Evolutionary conservation across 768 basidiomycete genomes (phyloP).

Genomic region (Tubosaeta sp.): DNA sequence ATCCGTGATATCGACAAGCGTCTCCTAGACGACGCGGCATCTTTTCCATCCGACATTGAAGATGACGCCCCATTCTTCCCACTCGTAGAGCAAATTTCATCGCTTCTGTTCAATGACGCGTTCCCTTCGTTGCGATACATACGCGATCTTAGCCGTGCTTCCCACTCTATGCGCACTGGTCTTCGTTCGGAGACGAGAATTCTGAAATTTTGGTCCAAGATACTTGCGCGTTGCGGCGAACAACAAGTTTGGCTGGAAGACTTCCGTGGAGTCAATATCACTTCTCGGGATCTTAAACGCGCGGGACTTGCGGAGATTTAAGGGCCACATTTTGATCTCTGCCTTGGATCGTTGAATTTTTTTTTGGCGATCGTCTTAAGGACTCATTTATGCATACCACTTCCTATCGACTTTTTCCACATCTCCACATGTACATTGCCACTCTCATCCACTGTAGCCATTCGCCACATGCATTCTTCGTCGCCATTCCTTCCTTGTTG

Average conservation of each 20-base stretch:
- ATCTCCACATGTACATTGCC: constrained; percentile 29
- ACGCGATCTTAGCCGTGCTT: constrained; percentile 60
- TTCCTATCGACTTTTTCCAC: constrained; percentile 4
- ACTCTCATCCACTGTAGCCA: constrained; percentile 28
- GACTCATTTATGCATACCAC: constrained; percentile 20
- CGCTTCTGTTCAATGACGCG: constrained; percentile 50
- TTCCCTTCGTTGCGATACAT: constrained; percentile 61
- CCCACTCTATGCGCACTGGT: constrained; percentile 47
- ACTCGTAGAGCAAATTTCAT: constrained; percentile 60
- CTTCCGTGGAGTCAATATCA: constrained; percentile 56
- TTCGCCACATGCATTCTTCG: constrained; percentile 26
- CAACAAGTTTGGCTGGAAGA: constrained; percentile 64
- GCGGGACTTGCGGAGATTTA: constrained; percentile 26
- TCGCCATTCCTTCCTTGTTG: background rate
- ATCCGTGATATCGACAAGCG: constrained; percentile 68
- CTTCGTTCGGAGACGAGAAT: constrained; percentile 32
- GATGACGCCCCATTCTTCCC: constrained; percentile 57
- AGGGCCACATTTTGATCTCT: background rate
- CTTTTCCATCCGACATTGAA: constrained; percentile 29
- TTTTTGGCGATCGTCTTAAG: background rate
- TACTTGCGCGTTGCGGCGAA: constrained; percentile 47
- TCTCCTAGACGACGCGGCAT: constrained; percentile 42
- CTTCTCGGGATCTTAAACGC: constrained; percentile 38
- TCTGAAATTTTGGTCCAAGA: constrained; percentile 47
- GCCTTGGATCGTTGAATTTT: background rate